Percentiles rank a stretch among this genome's conserved stretches.
Conservation (phyloP, 108 stramenopile species). For the Aurantiochytrium sp. region DNA sequence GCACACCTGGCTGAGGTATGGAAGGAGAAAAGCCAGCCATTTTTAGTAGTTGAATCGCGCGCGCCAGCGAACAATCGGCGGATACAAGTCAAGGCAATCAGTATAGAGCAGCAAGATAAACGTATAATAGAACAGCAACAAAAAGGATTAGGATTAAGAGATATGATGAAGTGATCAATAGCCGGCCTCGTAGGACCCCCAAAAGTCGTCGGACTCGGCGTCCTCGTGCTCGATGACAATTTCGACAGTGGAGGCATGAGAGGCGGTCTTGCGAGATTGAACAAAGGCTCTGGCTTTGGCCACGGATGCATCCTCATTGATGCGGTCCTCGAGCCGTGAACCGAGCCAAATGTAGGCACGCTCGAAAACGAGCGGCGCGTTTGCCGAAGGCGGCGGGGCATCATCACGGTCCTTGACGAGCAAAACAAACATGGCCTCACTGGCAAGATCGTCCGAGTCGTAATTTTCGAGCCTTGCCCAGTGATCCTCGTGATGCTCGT, state of each 20-base stretch:
- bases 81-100: too few species aligned
- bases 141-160: too few species aligned
- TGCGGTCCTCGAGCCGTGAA: neutral
- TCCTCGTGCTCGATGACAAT: slow-evolving; percentile 19
- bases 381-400: neutral
- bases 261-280: neutral
- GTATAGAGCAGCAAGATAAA: too few species aligned
- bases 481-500: neutral
- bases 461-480: neutral
- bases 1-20: too few species aligned
- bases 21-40: too few species aligned
- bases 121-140: too few species aligned
- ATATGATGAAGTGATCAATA: neutral
- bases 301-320: neutral
- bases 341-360: slow-evolving; percentile 8
- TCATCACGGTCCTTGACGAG: neutral
- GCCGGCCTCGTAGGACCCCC: neutral
- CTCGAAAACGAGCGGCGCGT: neutral
- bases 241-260: neutral
- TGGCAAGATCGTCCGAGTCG: neutral
- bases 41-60: too few species aligned
- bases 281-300: neutral
- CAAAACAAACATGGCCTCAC: neutral
- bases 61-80: too few species aligned
- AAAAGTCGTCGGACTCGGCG: slow-evolving; percentile 8